These are phyloP conservation scores for Termitomyces heimii DNA, from an alignment of 768 basidiomycete genomes.

Conservation along the genomic window DNA sequence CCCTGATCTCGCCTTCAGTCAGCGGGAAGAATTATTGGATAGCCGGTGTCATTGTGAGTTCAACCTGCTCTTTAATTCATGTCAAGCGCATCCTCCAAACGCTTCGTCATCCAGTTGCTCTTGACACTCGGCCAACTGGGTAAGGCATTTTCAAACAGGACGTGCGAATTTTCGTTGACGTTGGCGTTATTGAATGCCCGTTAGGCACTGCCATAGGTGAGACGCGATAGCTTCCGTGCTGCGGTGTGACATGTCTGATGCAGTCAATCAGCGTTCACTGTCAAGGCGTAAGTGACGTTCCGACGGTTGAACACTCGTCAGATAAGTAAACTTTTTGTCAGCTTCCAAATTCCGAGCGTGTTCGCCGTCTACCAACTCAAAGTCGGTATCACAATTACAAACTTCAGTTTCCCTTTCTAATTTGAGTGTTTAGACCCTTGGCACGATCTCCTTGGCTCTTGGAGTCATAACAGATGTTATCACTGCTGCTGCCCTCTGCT, in stretches of 20 bases:
- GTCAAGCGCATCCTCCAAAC: too few relatives aligned
- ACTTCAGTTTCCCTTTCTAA: neutral
- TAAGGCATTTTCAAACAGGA: slow-evolving; percentile 13
- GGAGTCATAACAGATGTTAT: slow-evolving; percentile 53
- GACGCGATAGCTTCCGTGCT: slow-evolving; percentile 1
- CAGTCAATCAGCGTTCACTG: slow-evolving; percentile 27
- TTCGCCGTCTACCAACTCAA: slow-evolving; percentile 37
- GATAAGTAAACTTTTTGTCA: slow-evolving; percentile 7
- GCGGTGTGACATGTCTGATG: neutral
- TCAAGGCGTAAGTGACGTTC: slow-evolving; percentile 36
- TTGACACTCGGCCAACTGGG: slow-evolving; percentile 47
- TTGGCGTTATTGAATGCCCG: neutral
- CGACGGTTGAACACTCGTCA: neutral
- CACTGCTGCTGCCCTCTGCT: slow-evolving; percentile 54
- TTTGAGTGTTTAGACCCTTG: neutral
- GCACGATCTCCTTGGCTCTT: slow-evolving; percentile 15
- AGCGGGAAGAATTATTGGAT: slow-evolving; percentile 50
- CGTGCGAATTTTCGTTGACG: slow-evolving; percentile 4
- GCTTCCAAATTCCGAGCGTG: slow-evolving; percentile 37
- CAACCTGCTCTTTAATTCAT: neutral
- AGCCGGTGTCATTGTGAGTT: slow-evolving; percentile 47
- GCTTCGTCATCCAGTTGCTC: slow-evolving; percentile 27
- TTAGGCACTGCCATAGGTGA: slow-evolving; percentile 35
- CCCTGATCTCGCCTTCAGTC: slow-evolving; percentile 28
- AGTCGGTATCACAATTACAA: slow-evolving; percentile 22